Percentiles rank a stretch among this genome's conserved stretches.
Conservation (phyloP, 306 rosid species). For the Trifolium pratense region DNA sequence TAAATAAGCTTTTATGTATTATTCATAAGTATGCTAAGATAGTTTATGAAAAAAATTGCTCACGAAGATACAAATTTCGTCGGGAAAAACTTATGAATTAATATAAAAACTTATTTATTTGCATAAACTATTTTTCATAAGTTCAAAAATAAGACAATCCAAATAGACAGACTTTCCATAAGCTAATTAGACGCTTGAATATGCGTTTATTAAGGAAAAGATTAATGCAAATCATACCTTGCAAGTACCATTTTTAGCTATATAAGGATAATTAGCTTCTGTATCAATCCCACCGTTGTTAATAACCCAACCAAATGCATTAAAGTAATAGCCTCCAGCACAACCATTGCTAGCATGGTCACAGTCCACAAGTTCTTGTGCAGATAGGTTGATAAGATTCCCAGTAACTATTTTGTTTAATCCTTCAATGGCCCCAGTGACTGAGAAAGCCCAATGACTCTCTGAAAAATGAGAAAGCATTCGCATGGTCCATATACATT, state of each 20-base stretch:
- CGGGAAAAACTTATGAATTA: too few relatives aligned
- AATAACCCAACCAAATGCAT: slow-evolving; percentile 74
- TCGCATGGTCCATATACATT: too few relatives aligned
- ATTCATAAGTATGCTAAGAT: too few relatives aligned
- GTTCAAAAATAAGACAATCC: too few relatives aligned
- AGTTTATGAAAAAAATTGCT: too few relatives aligned
- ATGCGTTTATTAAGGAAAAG: background rate
- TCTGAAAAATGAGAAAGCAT: slow-evolving; percentile 46
- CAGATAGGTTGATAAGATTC: slow-evolving; percentile 62
- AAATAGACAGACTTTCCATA: background rate
- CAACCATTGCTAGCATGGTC: slow-evolving; percentile 62
- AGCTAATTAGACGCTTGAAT: background rate
- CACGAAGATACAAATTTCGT: too few relatives aligned
- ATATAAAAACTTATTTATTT: too few relatives aligned
- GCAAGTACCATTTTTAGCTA: slow-evolving; percentile 58
- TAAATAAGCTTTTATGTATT: too few relatives aligned
- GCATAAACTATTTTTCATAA: too few relatives aligned
- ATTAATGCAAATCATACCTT: background rate
- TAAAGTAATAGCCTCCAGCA: slow-evolving; percentile 68
- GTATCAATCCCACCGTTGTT: slow-evolving; percentile 69
- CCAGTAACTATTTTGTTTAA: slow-evolving; percentile 63
- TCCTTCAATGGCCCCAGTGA: slow-evolving; percentile 74
- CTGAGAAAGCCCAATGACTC: slow-evolving; percentile 76
- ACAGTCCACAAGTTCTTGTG: slow-evolving; percentile 75
- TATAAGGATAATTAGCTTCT: slow-evolving; percentile 63